Evolutionary conservation across 257 asterid genomes (phyloP).

Genomic region (Oldenlandia corymbosa): DNA sequence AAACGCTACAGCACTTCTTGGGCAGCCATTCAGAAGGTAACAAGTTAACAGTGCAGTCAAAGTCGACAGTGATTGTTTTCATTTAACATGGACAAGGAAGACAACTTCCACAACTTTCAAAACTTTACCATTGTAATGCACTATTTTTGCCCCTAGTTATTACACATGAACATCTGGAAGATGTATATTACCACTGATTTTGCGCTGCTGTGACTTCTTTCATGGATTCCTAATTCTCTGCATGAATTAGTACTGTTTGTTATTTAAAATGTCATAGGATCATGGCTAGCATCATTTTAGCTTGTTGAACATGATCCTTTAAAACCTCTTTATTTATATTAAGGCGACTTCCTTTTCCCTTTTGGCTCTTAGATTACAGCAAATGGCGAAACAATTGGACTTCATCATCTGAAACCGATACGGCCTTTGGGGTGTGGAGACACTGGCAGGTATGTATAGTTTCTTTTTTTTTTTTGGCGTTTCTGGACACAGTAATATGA

Average conservation of each 20-base stretch:
- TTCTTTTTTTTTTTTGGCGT: too few species aligned
- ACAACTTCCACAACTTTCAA: background rate
- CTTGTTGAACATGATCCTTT: background rate
- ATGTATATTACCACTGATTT: too few species aligned
- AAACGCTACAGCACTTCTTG: constrained; percentile 56
- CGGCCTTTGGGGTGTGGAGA: constrained; percentile 99
- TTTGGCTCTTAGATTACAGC: constrained; percentile 47
- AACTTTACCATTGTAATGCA: too few species aligned
- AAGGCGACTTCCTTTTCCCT: background rate
- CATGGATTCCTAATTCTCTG: too few species aligned
- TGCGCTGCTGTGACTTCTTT: too few species aligned
- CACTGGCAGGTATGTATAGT: constrained; percentile 72
- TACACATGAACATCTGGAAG: too few species aligned
- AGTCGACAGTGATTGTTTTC: background rate
- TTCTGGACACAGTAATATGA: too few species aligned
- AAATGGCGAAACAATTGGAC: constrained; percentile 67
- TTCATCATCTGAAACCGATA: constrained; percentile 82
- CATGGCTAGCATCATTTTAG: background rate
- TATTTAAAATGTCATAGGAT: background rate
- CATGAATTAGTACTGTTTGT: too few species aligned
- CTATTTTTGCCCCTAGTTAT: too few species aligned
- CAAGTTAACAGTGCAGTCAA: background rate
- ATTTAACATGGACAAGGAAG: background rate
- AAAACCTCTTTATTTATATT: background rate
- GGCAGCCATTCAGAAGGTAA: constrained; percentile 82